Percentiles rank a stretch among this genome's conserved stretches.
Conservation (phyloP, 2,329 filamentous ascomycete species). For the Ceratocystis alfenasii region DNA sequence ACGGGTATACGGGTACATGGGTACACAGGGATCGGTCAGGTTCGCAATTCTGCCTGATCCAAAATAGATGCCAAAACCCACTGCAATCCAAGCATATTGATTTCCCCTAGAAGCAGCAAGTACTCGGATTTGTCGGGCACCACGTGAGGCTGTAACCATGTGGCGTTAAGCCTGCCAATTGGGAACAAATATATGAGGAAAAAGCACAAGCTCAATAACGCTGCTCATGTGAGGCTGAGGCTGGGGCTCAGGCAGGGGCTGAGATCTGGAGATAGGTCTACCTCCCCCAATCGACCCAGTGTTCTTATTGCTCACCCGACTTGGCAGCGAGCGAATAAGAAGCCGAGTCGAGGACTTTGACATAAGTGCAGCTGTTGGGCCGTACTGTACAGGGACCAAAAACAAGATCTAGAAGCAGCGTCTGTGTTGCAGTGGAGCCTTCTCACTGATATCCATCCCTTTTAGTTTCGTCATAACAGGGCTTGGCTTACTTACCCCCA, state of each 20-base stretch:
- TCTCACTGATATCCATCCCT: neutral
- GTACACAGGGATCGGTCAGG: neutral
- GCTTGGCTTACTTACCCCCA: neutral
- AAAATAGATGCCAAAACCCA: neutral
- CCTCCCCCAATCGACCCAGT: too few relatives aligned
- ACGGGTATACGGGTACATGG: neutral
- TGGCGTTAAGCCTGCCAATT: neutral
- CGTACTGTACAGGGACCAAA: neutral
- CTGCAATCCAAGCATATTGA: neutral
- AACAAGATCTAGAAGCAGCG: neutral
- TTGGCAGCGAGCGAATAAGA: neutral
- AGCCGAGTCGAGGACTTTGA: neutral
- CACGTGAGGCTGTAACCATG: neutral
- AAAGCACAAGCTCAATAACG: neutral
- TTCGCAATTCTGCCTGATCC: neutral
- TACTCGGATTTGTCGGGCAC: neutral
- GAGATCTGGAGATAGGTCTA: neutral
- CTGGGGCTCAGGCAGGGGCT: neutral
- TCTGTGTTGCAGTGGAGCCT: constrained; percentile 2
- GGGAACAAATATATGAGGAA: neutral
- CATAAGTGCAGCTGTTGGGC: constrained; percentile 2
- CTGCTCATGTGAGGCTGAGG: neutral
- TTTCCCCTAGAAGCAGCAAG: neutral
- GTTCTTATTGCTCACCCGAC: too few relatives aligned
- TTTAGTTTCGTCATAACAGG: neutral